phyloP scores from a whole-genome alignment of 768 basidiomycete species.

The Collybia sp. region DNA sequence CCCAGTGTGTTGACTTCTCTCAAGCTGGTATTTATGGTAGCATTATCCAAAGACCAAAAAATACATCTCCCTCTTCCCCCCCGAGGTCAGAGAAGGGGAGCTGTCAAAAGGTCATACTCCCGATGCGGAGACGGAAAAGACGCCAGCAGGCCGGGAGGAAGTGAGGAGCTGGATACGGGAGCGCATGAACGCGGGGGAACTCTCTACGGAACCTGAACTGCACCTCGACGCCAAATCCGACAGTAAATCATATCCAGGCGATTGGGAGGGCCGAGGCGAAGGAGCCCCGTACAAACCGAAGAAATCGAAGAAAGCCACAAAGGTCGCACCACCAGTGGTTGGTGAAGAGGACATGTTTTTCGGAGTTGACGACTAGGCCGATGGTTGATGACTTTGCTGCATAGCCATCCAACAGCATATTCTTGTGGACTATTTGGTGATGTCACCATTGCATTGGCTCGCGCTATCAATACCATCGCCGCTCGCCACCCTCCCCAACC shows the following conservation, averaged over 20 bases:
- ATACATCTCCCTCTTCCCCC: conserved; percentile 89
- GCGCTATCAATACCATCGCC: no score
- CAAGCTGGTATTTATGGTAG: conserved; percentile 30
- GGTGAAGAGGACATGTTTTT: conserved; percentile 36
- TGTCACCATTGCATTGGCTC: neutral
- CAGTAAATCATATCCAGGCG: neutral
- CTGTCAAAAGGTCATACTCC: conserved; percentile 16
- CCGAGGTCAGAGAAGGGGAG: conserved; percentile 42
- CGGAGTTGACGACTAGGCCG: conserved; percentile 27
- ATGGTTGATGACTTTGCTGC: neutral
- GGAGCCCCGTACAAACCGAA: neutral
- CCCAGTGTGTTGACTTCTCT: neutral
- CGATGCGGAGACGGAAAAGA: conserved; percentile 24
- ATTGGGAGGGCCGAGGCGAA: conserved; percentile 2
- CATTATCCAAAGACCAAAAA: conserved; percentile 83
- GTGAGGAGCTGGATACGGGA: conserved; percentile 54
- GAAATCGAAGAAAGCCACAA: conserved; percentile 1
- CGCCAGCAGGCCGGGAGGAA: conserved; percentile 50
- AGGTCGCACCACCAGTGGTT: conserved; percentile 1
- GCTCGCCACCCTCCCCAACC: no score
- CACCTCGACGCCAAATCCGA: conserved; percentile 19
- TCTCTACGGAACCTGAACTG: conserved; percentile 58
- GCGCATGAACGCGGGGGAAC: conserved; percentile 55
- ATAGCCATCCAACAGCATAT: neutral
- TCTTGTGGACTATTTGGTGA: neutral